Evolutionary conservation across 1,139 yeast species (phyloP), one percentile per base, ranked within the genome.

Genomic region (Pichia sp.): DNA sequence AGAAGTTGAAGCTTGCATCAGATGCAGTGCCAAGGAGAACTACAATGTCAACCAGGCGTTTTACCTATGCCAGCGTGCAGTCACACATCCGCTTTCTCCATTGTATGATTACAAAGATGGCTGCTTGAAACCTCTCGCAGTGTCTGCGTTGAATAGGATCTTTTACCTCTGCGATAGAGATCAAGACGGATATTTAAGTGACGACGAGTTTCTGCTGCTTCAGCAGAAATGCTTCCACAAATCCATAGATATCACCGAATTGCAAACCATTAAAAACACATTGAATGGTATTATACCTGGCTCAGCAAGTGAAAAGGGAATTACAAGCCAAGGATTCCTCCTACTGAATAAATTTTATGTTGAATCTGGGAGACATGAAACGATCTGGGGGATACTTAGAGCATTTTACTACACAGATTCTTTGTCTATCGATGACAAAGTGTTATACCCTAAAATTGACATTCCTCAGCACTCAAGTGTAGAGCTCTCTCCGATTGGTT

Each of bases 61-160:
- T 65, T 93, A 93, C 68, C 72, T 93, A 32, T 93, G 99, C 65
- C 96, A 90, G 68, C 71, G 97, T 54, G 92, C 98, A 0, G 89
- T 92, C 0, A 86, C 93, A 0, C 92, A 88, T 67, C 99, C 99
- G 0, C 79, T 93, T n/a, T 84, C 97, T 0, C 99, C 99, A 0
- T 70, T 93, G 23, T 93, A 86, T 65, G 98, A 93, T 68, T 84
- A 96, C 15, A 90, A 90, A 63, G 92, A 87, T 59, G 93, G 95
- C 0, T 80, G 76, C 51, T 72, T 93, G 61, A 93, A 92, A 65
- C 90, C 90, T 0, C 77, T 84, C 3, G 92, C 96, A 0, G 75
- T 82, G 0, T 76, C 78, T 1, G 98, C 98, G 0, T 74, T 93
- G 53, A 81, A 82, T 58, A 73, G 99, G 56, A 82, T 93, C 5